These are phyloP conservation scores for Malus hybrid DNA, from an alignment of 331 rosid species.

Conservation along the genomic window DNA sequence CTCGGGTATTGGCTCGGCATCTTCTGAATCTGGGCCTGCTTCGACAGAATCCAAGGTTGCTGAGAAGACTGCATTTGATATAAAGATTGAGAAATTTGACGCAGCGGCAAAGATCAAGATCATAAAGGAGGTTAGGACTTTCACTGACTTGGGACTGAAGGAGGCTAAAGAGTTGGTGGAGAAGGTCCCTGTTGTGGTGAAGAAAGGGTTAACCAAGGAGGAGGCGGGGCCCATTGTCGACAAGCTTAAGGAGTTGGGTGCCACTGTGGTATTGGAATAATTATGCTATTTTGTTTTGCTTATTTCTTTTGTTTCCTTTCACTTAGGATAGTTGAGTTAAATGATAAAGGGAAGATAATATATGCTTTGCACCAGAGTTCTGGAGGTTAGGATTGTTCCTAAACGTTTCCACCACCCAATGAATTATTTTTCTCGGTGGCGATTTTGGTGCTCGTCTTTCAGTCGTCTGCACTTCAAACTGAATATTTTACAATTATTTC, in stretches of 20 bases:
- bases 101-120: conserved; percentile 26
- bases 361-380: not conserved
- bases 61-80: conserved; percentile 23
- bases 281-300: not conserved
- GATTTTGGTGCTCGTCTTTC: not conserved
- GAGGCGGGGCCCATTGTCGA: conserved; percentile 20
- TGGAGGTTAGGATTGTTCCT: not conserved
- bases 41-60: conserved; percentile 1
- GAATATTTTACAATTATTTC: not conserved
- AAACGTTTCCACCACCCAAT: not conserved
- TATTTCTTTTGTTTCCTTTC: not conserved
- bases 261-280: conserved; percentile 9
- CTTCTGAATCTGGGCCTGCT: conserved; percentile 17
- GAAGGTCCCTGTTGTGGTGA: conserved; percentile 22
- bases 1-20: conserved; percentile 17
- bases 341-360: not conserved
- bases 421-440: not conserved
- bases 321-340: not conserved
- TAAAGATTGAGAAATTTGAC: conserved; percentile 28
- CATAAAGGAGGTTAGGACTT: conserved; percentile 28
- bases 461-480: not conserved
- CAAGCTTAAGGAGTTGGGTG: conserved; percentile 35
- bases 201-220: conserved; percentile 23
- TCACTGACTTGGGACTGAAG: conserved; percentile 24
- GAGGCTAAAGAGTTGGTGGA: conserved; percentile 34